Conservation (phyloP, 257 asterid genomes). For the Solanum chilense region DNA sequence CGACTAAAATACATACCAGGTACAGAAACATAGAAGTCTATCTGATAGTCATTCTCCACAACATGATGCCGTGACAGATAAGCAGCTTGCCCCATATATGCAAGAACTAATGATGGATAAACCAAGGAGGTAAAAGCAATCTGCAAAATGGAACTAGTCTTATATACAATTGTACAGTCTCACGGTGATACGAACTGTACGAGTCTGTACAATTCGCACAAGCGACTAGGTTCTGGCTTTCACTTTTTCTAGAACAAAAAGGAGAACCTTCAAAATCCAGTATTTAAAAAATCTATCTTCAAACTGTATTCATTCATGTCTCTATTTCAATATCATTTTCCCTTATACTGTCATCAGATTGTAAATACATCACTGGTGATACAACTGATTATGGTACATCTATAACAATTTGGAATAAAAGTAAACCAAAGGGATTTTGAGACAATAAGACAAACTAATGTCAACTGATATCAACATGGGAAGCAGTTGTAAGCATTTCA, state of each 20-base stretch:
- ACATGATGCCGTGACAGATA: conserved; percentile 72
- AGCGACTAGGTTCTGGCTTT: background rate
- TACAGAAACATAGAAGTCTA: conserved; percentile 84
- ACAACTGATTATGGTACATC: background rate
- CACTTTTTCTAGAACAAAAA: background rate
- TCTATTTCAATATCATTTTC: background rate
- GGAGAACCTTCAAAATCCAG: background rate
- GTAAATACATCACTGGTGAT: background rate
- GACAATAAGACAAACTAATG: background rate
- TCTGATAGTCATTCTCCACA: conserved; percentile 20
- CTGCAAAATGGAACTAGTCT: conserved; percentile 23
- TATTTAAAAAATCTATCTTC: background rate
- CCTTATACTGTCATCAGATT: background rate
- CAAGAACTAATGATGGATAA: conserved; percentile 78
- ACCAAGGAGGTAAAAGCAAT: conserved; percentile 71
- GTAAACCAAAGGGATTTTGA: background rate
- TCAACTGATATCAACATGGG: background rate
- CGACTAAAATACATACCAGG: conserved; percentile 42
- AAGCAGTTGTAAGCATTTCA: background rate
- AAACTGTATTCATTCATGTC: background rate
- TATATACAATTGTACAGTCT: conserved; percentile 5
- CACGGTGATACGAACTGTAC: background rate
- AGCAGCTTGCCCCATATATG: conserved; percentile 98
- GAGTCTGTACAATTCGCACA: background rate
- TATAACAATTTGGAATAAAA: background rate